Percentiles rank a stretch among this genome's conserved stretches.
Evolutionary conservation across 768 basidiomycete species (phyloP).

Genomic region (Hemileccinum impolitum): DNA sequence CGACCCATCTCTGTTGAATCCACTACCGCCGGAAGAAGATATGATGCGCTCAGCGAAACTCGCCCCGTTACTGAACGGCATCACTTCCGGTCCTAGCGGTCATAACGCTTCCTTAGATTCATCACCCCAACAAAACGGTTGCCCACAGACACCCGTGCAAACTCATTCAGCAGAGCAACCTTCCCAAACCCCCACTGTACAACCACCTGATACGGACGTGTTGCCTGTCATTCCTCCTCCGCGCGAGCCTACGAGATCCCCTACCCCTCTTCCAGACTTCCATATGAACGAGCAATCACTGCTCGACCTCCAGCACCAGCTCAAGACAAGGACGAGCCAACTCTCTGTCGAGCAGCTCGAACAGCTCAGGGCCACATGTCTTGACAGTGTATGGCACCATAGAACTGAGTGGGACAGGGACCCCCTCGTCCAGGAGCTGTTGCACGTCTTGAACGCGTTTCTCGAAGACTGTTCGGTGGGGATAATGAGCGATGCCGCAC

Average conservation of each 20-base stretch:
- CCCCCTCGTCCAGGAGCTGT: slow-evolving; percentile 56
- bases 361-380: slow-evolving; percentile 82
- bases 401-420: slow-evolving; percentile 82
- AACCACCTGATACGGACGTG: slow-evolving; percentile 12
- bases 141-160: slow-evolving; percentile 9
- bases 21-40: slow-evolving; percentile 36
- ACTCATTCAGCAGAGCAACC: not conserved
- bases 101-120: not conserved
- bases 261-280: slow-evolving; percentile 79
- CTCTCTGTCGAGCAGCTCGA: slow-evolving; percentile 89
- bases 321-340: slow-evolving; percentile 52
- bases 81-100: slow-evolving; percentile 1
- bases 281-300: slow-evolving; percentile 53
- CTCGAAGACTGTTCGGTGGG: slow-evolving; percentile 54
- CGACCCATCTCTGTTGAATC: slow-evolving; percentile 52
- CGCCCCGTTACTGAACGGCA: slow-evolving; percentile 26
- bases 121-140: slow-evolving; percentile 11
- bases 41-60: slow-evolving; percentile 22
- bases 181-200: slow-evolving; percentile 7
- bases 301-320: slow-evolving; percentile 41
- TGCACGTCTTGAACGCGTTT: slow-evolving; percentile 57
- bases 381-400: slow-evolving; percentile 79
- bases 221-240: slow-evolving; percentile 23
- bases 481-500: slow-evolving; percentile 3
- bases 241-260: slow-evolving; percentile 51